Evolutionary conservation across 768 basidiomycete species (phyloP).

Genomic region (Neoboletus brunneissimus): DNA sequence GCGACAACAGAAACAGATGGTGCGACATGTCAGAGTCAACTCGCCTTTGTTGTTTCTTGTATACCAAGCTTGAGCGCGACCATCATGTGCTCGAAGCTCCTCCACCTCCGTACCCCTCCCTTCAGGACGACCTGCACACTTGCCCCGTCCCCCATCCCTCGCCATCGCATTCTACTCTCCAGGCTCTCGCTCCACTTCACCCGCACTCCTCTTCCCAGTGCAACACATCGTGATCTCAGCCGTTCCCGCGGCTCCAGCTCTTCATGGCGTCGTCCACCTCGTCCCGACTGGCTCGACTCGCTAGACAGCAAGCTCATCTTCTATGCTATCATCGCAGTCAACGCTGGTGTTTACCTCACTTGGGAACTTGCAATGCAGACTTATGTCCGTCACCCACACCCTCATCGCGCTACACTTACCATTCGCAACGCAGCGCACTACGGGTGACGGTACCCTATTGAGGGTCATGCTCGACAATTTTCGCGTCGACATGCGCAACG

Average conservation of each 20-base stretch:
- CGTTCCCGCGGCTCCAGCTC: conserved; percentile 13
- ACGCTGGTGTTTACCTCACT: conserved; percentile 56
- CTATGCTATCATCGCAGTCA: conserved; percentile 62
- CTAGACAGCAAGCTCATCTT: conserved; percentile 55
- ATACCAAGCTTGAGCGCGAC: background rate
- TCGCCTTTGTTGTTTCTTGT: conserved; percentile 11
- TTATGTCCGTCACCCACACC: conserved; percentile 31
- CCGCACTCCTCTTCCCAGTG: conserved; percentile 14
- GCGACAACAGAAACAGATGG: conserved; percentile 82
- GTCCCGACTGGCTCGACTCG: conserved; percentile 41
- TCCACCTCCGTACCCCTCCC: conserved; percentile 10
- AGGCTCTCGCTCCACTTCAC: conserved; percentile 15
- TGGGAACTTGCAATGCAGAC: conserved; percentile 47
- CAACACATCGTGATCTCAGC: conserved; percentile 22
- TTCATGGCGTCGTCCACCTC: conserved; percentile 30
- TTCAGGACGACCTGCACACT: background rate
- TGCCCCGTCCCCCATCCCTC: background rate
- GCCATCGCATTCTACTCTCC: background rate
- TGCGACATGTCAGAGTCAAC: conserved; percentile 60
- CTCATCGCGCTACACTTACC: background rate
- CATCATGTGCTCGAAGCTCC: background rate
- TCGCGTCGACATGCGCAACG: conserved; percentile 55
- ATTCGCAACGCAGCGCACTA: conserved; percentile 31
- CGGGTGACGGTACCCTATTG: conserved; percentile 37
- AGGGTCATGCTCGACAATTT: conserved; percentile 65